Evolutionary conservation across 139 green algal species (phyloP).

Genomic region (Nannochloris sp.): DNA sequence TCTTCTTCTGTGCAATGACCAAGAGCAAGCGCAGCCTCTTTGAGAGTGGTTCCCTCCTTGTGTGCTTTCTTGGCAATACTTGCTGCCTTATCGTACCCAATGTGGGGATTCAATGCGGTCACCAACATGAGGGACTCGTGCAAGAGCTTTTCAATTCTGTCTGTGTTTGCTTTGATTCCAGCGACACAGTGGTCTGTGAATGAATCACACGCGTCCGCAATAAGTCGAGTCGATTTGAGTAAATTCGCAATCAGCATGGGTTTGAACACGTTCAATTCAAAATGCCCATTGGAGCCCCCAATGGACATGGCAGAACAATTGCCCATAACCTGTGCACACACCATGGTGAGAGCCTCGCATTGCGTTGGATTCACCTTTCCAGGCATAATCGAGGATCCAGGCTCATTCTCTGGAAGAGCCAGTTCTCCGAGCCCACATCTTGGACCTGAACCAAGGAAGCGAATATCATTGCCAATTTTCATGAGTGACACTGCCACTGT

Average conservation of each 20-base stretch:
- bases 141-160: constrained; percentile 71
- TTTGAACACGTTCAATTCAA: constrained; percentile 97
- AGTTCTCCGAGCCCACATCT: constrained; percentile 92
- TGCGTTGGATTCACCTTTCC: constrained; percentile 98
- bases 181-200: constrained; percentile 70
- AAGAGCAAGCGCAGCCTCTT: constrained; percentile 72
- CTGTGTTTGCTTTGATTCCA: constrained; percentile 65
- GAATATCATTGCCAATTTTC: constrained; percentile 90
- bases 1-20: constrained; percentile 58
- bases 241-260: constrained; percentile 65
- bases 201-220: constrained; percentile 65
- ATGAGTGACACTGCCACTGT: constrained; percentile 81
- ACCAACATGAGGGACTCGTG: constrained; percentile 94
- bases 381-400: constrained; percentile 92
- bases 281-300: constrained; percentile 73
- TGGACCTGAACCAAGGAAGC: constrained; percentile 55
- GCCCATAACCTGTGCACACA: constrained; percentile 89
- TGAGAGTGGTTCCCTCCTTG: constrained; percentile 78
- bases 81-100: constrained; percentile 94
- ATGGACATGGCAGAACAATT: constrained; percentile 76
- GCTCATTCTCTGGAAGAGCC: constrained; percentile 91
- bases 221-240: constrained; percentile 50
- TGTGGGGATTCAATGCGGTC: constrained; percentile 81
- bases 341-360: constrained; percentile 92
- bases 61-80: constrained; percentile 91